A percentile compares a stretch with the other conserved stretches of the same genome.
Conservation (phyloP, 768 basidiomycete species). For the Pholiota microspora region DNA sequence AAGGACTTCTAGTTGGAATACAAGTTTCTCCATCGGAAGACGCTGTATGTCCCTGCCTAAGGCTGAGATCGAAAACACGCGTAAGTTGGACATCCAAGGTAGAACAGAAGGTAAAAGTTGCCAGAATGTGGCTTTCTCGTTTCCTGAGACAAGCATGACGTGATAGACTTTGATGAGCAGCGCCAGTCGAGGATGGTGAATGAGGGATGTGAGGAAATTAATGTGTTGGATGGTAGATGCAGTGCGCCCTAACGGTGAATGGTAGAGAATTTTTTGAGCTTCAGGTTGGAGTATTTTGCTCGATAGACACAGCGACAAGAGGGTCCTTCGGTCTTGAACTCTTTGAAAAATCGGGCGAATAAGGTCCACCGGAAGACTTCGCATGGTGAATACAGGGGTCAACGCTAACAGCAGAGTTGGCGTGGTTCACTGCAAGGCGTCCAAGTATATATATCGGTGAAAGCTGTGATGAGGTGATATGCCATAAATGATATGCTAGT, state of each 20-base stretch:
- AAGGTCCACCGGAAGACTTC: neutral
- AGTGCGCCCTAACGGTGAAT: neutral
- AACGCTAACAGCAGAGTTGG: no score
- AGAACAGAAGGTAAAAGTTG: neutral
- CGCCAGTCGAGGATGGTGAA: neutral
- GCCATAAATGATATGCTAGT: no score
- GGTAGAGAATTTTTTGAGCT: neutral
- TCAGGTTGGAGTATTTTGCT: neutral
- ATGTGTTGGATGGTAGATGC: neutral
- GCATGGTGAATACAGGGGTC: no score
- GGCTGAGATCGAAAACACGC: neutral
- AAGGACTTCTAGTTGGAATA: neutral
- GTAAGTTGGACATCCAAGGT: constrained; percentile 1
- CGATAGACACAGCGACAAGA: neutral
- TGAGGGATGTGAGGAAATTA: neutral
- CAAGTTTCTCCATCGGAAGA: neutral
- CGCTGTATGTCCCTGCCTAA: neutral
- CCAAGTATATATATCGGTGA: no score
- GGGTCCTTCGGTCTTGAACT: neutral
- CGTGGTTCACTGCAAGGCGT: no score
- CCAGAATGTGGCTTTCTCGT: neutral
- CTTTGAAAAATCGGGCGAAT: neutral
- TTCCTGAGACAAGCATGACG: neutral
- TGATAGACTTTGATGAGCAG: neutral
- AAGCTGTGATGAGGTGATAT: no score